phyloP scores from a whole-genome alignment of 75 land plant genomes.

The Gnetum montanum region DNA sequence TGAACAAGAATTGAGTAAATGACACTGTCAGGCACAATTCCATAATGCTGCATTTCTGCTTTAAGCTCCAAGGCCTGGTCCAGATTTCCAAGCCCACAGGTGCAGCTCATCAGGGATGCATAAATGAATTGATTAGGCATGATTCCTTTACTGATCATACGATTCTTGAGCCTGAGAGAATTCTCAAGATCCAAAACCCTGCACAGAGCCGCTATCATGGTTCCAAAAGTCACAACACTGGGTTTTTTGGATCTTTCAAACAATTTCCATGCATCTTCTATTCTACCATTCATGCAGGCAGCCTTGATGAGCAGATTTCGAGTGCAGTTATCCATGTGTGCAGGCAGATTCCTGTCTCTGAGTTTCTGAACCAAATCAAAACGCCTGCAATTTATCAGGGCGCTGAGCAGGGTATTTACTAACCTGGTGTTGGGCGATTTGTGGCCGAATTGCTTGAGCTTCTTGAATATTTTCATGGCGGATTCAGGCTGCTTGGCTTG shows the following conservation, averaged over 20 bases:
- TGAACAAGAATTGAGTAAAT: conserved; percentile 26
- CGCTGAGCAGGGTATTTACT: conserved; percentile 4
- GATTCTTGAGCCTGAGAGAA: background rate
- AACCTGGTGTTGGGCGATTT: conserved; percentile 1
- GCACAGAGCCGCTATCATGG: conserved; percentile 2
- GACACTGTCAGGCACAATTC: conserved; percentile 4
- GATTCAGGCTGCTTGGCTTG: background rate
- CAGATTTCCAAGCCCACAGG: conserved; percentile 3
- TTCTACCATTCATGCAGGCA: background rate
- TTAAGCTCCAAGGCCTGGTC: conserved; percentile 9
- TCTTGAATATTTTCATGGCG: conserved; percentile 1
- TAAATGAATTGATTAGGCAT: conserved; percentile 5
- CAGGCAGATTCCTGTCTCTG: background rate
- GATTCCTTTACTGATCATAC: conserved; percentile 1
- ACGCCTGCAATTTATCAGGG: background rate
- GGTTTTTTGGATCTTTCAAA: conserved; percentile 1
- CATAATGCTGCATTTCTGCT: background rate
- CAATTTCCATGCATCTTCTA: conserved; percentile 7
- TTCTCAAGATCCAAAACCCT: background rate
- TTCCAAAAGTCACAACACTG: conserved; percentile 4
- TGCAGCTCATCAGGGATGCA: conserved; percentile 4
- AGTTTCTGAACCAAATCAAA: conserved; percentile 2
- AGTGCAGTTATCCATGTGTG: background rate
- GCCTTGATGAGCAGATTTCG: conserved; percentile 2
- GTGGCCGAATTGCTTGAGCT: background rate